These are phyloP conservation scores for Penicillium fuscoglaucum DNA, from an alignment of 2,329 filamentous ascomycete genomes.

Conservation along the genomic window DNA sequence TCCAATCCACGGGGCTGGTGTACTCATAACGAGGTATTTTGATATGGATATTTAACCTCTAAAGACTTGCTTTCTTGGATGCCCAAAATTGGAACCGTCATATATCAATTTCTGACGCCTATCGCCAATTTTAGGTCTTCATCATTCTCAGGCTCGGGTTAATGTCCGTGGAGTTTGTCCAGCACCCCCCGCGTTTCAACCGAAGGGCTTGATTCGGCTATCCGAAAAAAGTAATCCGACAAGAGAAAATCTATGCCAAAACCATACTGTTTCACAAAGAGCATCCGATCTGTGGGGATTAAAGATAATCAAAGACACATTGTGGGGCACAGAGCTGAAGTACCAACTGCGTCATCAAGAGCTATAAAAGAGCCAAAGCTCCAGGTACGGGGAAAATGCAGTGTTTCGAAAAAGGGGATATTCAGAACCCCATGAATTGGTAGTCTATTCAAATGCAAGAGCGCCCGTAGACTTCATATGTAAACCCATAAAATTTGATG, in stretches of 20 bases:
- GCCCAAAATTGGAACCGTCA: not conserved
- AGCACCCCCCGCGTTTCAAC: slow-evolving; percentile 1
- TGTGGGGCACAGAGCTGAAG: not conserved
- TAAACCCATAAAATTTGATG: slow-evolving; percentile 17
- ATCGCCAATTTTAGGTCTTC: not conserved
- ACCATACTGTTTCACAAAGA: not conserved
- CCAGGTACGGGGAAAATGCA: not conserved
- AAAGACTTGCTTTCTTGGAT: not conserved
- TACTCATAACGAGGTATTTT: slow-evolving; percentile 6
- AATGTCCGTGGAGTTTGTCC: not conserved
- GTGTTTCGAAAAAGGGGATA: not conserved
- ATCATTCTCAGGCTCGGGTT: not conserved
- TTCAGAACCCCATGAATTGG: slow-evolving; percentile 16
- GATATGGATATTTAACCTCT: not conserved
- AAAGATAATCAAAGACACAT: not conserved
- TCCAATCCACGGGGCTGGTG: slow-evolving; percentile 7
- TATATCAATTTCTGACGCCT: not conserved
- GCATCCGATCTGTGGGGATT: not conserved
- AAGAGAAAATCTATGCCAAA: not conserved
- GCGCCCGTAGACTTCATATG: slow-evolving; percentile 17
- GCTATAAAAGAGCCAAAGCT: not conserved
- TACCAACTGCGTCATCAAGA: slow-evolving; percentile 1
- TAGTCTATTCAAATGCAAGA: slow-evolving; percentile 25
- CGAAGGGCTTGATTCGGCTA: not conserved
- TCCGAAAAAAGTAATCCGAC: slow-evolving; percentile 8